Percentiles rank a stretch among this genome's conserved stretches.
These are phyloP conservation scores for Spizellomyces sp. DNA, from an alignment of 192 early-diverging fungal species.

Conservation along the genomic window DNA sequence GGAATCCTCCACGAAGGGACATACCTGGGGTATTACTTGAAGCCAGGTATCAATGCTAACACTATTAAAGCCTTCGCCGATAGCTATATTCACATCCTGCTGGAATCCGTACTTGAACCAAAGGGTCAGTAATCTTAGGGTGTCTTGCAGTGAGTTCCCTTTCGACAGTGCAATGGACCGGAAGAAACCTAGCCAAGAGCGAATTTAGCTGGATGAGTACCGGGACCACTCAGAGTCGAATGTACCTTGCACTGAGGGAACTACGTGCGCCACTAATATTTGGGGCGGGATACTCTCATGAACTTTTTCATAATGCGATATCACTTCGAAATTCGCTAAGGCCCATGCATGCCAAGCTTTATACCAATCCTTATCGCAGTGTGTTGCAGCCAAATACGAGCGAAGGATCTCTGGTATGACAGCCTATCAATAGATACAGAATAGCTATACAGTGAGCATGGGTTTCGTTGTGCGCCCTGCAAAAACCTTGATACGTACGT, in stretches of 20 bases:
- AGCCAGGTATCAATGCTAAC: constrained; percentile 94
- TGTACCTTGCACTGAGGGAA: constrained; percentile 78
- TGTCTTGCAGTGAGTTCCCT: constrained; percentile 89
- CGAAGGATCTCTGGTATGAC: constrained; percentile 73
- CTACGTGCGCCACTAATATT: constrained; percentile 67
- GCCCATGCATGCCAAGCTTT: constrained; percentile 98
- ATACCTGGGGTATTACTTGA: constrained; percentile 93
- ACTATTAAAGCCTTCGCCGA: constrained; percentile 77
- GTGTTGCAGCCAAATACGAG: constrained; percentile 83
- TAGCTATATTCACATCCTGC: constrained; percentile 77
- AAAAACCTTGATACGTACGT: constrained; percentile 49
- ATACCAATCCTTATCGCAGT: constrained; percentile 91
- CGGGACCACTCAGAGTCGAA: not conserved
- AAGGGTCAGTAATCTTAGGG: constrained; percentile 84
- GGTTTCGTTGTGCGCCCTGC: not conserved
- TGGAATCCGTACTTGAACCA: constrained; percentile 97
- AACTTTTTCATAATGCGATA: constrained; percentile 71
- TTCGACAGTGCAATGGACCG: constrained; percentile 88
- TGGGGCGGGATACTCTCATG: constrained; percentile 50
- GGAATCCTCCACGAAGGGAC: not conserved
- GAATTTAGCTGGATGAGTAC: not conserved
- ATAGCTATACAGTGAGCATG: not conserved
- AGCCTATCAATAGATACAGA: constrained; percentile 12
- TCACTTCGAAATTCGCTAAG: constrained; percentile 87
- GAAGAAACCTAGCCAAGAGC: constrained; percentile 73